Evolutionary conservation across 805 yeast genomes (phyloP), one percentile per base, ranked within the genome.

Genomic region (Groenewaldozyma salmanticensis): DNA sequence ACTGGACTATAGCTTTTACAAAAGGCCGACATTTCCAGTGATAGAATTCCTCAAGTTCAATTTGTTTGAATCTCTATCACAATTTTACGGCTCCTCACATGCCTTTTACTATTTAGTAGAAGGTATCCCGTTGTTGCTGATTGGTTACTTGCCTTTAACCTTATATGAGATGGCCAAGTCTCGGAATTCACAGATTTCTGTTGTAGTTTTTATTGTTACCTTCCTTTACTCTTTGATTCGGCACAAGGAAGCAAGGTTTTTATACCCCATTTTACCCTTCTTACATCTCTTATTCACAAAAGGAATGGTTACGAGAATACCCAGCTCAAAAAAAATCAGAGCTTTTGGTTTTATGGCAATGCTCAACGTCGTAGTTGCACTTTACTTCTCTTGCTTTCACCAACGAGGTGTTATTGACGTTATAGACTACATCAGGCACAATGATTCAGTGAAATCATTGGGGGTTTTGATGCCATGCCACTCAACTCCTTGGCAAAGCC

Each of bases 381-480:
- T 60, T 4, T 69, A 78, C 48, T 70, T 86, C 49, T 69, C 85
- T 1, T 68, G 68, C n/a, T 61, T 75, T 27, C 90, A 92, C 55
- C 98, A 92, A 62, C 66, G 82, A 16, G 99, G 98, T 1, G 95
- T 77, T 16, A 74, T 88, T 13, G 77, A 72, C 31, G 79, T 87
- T 0, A 68, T 81, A 9, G 60, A 72, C 11, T 68, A 66, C 37
- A 52, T 88, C 18, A 68, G 77, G 32, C 45, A 60, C 18, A 57
- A 65, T 27, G 52, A 61, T 3, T 51, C 55, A 3, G 68, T 74
- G 6, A 46, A 60, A 5, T 69, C 81, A 1, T 62, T 88, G 21
- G 95, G 96, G 0, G 84, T 92, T 51, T 59, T 92, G 13, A 86
- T 88, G 55, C 98, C 99, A 0, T 92, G 99, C 53, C 99, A 92